These are phyloP conservation scores for Fusarium incarnatum DNA, from an alignment of 2,329 filamentous ascomycete genomes.

Conservation along the genomic window DNA sequence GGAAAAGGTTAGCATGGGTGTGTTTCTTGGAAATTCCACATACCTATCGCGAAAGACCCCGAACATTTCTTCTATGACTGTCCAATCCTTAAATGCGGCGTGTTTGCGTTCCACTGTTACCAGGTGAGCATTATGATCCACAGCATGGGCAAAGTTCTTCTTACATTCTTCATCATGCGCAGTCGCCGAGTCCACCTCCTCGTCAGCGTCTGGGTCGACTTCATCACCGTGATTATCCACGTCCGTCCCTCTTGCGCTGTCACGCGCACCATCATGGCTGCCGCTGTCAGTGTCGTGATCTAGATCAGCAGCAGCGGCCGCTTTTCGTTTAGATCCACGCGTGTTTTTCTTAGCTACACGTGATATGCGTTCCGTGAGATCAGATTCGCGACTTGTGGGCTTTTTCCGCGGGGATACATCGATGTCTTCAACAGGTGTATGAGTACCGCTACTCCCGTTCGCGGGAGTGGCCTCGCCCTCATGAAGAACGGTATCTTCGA, in stretches of 20 bases:
- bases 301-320: conserved; percentile 44
- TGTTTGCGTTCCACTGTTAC: conserved; percentile 78
- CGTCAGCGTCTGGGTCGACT: conserved; percentile 66
- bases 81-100: conserved; percentile 81
- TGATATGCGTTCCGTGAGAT: conserved; percentile 49
- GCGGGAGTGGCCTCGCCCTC: conserved; percentile 53
- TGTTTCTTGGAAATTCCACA: conserved; percentile 41
- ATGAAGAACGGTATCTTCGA: conserved; percentile 49
- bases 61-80: conserved; percentile 88
- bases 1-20: conserved; percentile 35
- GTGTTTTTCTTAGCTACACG: conserved; percentile 55
- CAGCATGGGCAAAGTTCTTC: conserved; percentile 3
- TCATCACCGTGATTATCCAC: conserved; percentile 64
- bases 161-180: conserved; percentile 75
- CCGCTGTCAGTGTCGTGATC: conserved; percentile 52
- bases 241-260: conserved; percentile 55
- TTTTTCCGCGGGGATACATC: conserved; percentile 47
- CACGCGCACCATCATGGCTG: conserved; percentile 49
- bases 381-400: conserved; percentile 48
- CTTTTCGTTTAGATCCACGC: conserved; percentile 56
- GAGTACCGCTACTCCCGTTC: conserved; percentile 54
- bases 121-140: conserved; percentile 38
- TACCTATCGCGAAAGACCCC: conserved; percentile 84
- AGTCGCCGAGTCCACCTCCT: conserved; percentile 68
- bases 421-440: conserved; percentile 62